These are phyloP conservation scores for Papilionanthe hybrid DNA, from an alignment of 116 monocot genomes.

Conservation along the genomic window DNA sequence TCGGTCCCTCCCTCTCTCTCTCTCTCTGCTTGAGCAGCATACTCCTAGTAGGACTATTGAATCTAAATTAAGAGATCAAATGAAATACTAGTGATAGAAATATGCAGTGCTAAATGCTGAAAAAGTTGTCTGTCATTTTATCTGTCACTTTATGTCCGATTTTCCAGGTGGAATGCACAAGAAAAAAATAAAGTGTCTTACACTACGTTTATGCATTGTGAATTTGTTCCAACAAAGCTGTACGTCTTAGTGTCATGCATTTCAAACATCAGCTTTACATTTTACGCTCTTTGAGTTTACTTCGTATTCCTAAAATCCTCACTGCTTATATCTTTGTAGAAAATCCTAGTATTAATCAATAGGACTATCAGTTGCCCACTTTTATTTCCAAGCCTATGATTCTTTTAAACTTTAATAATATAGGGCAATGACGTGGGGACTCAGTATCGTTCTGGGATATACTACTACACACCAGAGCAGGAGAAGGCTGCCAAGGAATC, in stretches of 20 bases:
- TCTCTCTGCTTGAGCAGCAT: too few species aligned
- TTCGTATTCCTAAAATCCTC: too few species aligned
- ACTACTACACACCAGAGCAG: constrained; percentile 50
- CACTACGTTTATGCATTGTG: neutral
- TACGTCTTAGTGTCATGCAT: neutral
- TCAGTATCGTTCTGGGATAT: constrained; percentile 56
- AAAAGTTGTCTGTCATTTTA: neutral
- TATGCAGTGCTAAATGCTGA: neutral
- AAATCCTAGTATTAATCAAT: too few species aligned
- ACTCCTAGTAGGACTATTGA: too few species aligned
- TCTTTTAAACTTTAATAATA: neutral
- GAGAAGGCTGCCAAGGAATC: constrained; percentile 37
- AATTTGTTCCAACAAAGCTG: too few species aligned
- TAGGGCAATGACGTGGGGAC: constrained; percentile 42
- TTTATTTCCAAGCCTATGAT: too few species aligned
- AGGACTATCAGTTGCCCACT: too few species aligned
- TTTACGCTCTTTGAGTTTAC: neutral
- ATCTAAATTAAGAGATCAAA: neutral
- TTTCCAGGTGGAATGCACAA: neutral
- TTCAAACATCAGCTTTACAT: neutral
- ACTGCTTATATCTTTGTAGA: too few species aligned
- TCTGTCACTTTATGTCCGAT: too few species aligned
- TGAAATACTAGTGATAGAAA: neutral
- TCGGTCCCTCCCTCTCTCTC: too few species aligned
- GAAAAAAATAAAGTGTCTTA: neutral